These are phyloP conservation scores for Neurospora sp. DNA, from an alignment of 495 filamentous ascomycete species.

Conservation along the genomic window DNA sequence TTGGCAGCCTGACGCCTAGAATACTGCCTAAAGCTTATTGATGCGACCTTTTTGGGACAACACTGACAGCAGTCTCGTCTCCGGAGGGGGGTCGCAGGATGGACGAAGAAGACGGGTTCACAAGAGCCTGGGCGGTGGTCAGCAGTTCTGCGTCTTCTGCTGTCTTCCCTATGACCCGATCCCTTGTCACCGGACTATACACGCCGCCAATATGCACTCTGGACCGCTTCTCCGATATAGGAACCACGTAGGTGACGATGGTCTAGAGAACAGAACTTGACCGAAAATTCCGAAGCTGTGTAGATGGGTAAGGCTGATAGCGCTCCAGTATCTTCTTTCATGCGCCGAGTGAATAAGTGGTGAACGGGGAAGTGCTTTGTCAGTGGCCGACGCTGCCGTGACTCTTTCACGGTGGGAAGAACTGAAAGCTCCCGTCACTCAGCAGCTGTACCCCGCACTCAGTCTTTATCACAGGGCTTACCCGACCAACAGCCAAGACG, in stretches of 20 bases:
- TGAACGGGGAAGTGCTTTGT: not conserved
- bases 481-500: not conserved
- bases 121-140: not conserved
- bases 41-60: not conserved
- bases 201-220: not conserved
- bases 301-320: not conserved
- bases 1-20: not conserved
- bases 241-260: not conserved
- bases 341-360: not conserved
- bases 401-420: not conserved
- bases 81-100: not conserved
- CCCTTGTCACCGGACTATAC: conserved; percentile 4
- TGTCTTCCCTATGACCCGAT: conserved; percentile 3
- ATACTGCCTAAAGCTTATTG: not conserved
- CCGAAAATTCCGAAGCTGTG: not conserved
- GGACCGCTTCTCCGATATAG: not conserved
- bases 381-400: not conserved
- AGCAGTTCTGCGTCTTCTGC: conserved; percentile 5
- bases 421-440: not conserved
- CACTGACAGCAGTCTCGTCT: not conserved
- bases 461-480: not conserved
- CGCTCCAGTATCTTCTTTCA: not conserved
- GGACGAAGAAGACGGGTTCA: not conserved
- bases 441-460: not conserved
- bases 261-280: not conserved